Base-by-base conservation (phyloP, 345 rosid species). In the Kernera saxatilis region DNA sequence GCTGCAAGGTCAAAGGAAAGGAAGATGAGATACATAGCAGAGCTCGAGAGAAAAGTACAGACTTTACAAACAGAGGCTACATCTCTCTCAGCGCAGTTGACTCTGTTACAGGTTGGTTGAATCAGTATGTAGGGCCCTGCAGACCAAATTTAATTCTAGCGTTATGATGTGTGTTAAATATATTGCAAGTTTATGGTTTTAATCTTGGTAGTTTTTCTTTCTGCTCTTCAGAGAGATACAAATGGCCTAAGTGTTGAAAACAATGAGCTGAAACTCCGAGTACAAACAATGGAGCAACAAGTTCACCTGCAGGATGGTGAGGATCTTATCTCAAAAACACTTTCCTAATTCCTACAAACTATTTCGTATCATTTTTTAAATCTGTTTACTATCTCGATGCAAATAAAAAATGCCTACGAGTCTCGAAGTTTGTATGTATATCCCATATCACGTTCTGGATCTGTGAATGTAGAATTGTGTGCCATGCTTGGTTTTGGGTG, bases 1-100 rank as follows among this genome's bases (percentile, higher is more conserved):
- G 98, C 97, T 54, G 98, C 98, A 2, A 83, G 97, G 81, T 93
- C 97, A 36, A 93, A 93, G 86, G 97, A 93, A 80, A 86, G 98
- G 80, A 93, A 93, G 82, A 88, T 88, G 92, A 86, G 96, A 44
- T 90, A 90, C 78, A 93, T 90, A 58, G 87, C 92, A 22, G 98
- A 93, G 79, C 95, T 93, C 41, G 98, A 93, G 72, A 73, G 91
- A 74, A 93, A 93, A 82, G 86, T 93, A 33, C 93, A 90, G 76
- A 87, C 89, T 36, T 76, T 93, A 67, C 97, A 93, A 81, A 81
- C 92, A 40, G 98, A 93, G 65, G 91, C 97, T 4, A 86, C 98
- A 14, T 73, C 98, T 37, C 82, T 93, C 69, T 84, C 96, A 74
- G 97, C 97, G 21, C 97, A 88, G 67, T 84, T 93, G 83, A 79